Evolutionary conservation across 768 basidiomycete species (phyloP).

Genomic region (Mycena olivaceomarginata): DNA sequence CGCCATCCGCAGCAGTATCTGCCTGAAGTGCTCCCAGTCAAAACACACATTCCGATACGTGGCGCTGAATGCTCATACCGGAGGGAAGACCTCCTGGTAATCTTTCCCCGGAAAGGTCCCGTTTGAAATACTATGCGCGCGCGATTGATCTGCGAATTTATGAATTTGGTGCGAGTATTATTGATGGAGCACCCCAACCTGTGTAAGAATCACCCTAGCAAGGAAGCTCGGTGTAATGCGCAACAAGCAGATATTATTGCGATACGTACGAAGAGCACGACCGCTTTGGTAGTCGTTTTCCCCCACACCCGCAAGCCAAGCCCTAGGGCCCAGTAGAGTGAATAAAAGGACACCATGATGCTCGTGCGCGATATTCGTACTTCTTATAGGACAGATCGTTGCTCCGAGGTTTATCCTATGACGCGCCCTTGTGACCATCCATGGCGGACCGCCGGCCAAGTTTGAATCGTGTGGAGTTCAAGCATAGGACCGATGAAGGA

Average conservation of each 20-base stretch:
- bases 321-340: neutral
- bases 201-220: slow-evolving; percentile 41
- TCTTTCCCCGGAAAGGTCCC: slow-evolving; percentile 48
- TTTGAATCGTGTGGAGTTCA: no score
- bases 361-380: neutral
- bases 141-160: slow-evolving; percentile 44
- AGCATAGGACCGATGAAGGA: no score
- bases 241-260: neutral
- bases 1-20: slow-evolving; percentile 48
- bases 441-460: slow-evolving; percentile 13
- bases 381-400: neutral
- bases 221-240: neutral
- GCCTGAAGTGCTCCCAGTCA: slow-evolving; percentile 21
- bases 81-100: slow-evolving; percentile 50
- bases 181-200: slow-evolving; percentile 8
- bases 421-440: slow-evolving; percentile 34
- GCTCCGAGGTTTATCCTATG: slow-evolving; percentile 38
- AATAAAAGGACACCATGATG: neutral
- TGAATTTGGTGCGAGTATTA: neutral
- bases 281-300: slow-evolving; percentile 30
- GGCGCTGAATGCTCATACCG: slow-evolving; percentile 27
- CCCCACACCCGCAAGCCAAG: slow-evolving; percentile 11
- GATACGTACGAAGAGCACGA: slow-evolving; percentile 39
- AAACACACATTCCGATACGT: neutral
- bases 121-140: slow-evolving; percentile 47